These are phyloP conservation scores for Sonneratia alba DNA, from an alignment of 345 rosid genomes.

Conservation along the genomic window DNA sequence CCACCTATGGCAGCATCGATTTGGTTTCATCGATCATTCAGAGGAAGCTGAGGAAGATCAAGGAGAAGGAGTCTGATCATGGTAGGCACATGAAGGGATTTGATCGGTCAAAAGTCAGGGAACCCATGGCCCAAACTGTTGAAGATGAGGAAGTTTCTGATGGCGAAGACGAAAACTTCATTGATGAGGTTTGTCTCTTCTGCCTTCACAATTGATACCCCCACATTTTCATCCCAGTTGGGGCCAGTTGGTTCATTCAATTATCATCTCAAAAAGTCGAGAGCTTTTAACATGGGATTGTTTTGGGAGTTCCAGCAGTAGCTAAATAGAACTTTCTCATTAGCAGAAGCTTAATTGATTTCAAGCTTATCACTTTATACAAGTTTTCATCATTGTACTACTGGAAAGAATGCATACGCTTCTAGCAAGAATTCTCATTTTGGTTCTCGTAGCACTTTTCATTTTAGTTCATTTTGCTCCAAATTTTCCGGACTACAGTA, in stretches of 20 bases:
- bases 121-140: slow-evolving; percentile 29
- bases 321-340: not conserved
- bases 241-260: not conserved
- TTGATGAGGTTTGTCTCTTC: slow-evolving; percentile 44
- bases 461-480: too few species aligned
- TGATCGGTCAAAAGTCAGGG: slow-evolving; percentile 52
- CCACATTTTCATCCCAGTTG: not conserved
- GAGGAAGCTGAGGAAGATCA: slow-evolving; percentile 87
- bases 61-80: slow-evolving; percentile 89
- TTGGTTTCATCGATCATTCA: slow-evolving; percentile 68
- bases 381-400: too few species aligned
- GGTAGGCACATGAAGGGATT: slow-evolving; percentile 90
- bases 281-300: not conserved
- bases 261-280: not conserved
- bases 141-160: slow-evolving; percentile 23
- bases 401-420: too few species aligned
- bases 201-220: not conserved
- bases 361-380: not conserved
- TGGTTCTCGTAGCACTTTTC: too few species aligned
- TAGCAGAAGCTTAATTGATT: not conserved
- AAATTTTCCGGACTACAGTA: too few species aligned
- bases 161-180: slow-evolving; percentile 31
- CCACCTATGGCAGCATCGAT: slow-evolving; percentile 66
- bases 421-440: too few species aligned
- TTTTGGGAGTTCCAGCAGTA: not conserved